Percentiles rank a stretch among this genome's conserved stretches.
Conservation (phyloP, 2,329 filamentous ascomycete genomes). For the Fusarium protoensiforme region DNA sequence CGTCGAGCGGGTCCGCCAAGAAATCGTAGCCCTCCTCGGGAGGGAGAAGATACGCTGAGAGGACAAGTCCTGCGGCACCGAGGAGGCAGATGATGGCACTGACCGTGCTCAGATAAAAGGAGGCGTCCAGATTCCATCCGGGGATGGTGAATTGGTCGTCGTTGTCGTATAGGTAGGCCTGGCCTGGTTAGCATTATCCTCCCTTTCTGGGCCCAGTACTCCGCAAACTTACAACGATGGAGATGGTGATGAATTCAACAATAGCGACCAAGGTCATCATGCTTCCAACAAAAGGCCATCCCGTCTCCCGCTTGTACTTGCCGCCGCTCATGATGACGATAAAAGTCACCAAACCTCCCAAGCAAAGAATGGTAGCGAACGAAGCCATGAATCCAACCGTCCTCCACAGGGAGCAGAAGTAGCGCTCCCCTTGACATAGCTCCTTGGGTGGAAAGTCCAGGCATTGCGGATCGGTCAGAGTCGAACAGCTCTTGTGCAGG, state of each 20-base stretch:
- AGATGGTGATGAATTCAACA: conserved; percentile 82
- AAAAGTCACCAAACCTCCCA: conserved; percentile 84
- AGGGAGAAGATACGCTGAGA: conserved; percentile 77
- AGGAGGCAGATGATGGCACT: conserved; percentile 66
- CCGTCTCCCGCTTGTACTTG: conserved; percentile 80
- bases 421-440: conserved; percentile 61
- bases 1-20: conserved; percentile 63
- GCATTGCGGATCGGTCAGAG: conserved; percentile 71
- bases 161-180: conserved; percentile 87
- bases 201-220: neutral
- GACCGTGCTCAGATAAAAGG: conserved; percentile 77
- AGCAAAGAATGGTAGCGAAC: conserved; percentile 83
- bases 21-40: conserved; percentile 89
- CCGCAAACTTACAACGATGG: conserved; percentile 76
- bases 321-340: conserved; percentile 81
- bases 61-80: conserved; percentile 67
- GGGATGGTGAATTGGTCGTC: conserved; percentile 83
- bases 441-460: conserved; percentile 51
- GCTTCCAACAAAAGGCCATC: conserved; percentile 80
- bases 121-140: conserved; percentile 83
- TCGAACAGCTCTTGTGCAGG: conserved; percentile 84
- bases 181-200: conserved; percentile 12
- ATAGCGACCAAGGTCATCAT: conserved; percentile 73
- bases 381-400: conserved; percentile 89
- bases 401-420: conserved; percentile 94